phyloP scores from a whole-genome alignment of 163 green algal species.

The Chloroidium sp. region DNA sequence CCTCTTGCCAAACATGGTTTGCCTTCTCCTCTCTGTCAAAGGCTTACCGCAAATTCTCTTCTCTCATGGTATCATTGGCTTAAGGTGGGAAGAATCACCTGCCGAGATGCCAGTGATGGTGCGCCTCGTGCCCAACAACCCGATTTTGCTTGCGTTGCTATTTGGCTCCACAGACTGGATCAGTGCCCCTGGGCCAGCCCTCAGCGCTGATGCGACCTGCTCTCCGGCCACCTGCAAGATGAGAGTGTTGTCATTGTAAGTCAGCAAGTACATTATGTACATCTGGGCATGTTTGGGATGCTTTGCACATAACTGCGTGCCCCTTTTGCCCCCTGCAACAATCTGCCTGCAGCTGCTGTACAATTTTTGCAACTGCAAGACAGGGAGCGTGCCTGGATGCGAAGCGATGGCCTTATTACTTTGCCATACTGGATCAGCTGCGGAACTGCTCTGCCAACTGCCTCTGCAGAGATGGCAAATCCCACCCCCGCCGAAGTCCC shows the following conservation, averaged over 20 bases:
- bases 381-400: constrained; percentile 32
- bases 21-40: no score
- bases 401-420: constrained; percentile 49
- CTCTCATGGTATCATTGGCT: no score
- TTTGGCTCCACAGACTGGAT: constrained; percentile 48
- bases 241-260: background rate
- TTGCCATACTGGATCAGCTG: constrained; percentile 68
- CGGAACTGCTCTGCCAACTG: constrained; percentile 53
- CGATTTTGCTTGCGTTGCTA: constrained; percentile 51
- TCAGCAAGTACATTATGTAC: no score
- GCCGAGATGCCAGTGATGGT: constrained; percentile 48
- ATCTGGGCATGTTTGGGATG: no score
- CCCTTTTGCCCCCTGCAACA: background rate
- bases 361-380: background rate
- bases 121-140: constrained; percentile 67
- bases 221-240: constrained; percentile 41
- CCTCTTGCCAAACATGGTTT: no score
- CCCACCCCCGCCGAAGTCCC: constrained; percentile 49
- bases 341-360: background rate
- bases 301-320: no score
- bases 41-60: no score
- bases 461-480: constrained; percentile 68
- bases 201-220: constrained; percentile 48
- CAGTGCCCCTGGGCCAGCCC: constrained; percentile 47
- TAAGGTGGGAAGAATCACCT: constrained; percentile 22